Evolutionary conservation across 179 eudicot species (phyloP).

Genomic region (Drosera spatulata): DNA sequence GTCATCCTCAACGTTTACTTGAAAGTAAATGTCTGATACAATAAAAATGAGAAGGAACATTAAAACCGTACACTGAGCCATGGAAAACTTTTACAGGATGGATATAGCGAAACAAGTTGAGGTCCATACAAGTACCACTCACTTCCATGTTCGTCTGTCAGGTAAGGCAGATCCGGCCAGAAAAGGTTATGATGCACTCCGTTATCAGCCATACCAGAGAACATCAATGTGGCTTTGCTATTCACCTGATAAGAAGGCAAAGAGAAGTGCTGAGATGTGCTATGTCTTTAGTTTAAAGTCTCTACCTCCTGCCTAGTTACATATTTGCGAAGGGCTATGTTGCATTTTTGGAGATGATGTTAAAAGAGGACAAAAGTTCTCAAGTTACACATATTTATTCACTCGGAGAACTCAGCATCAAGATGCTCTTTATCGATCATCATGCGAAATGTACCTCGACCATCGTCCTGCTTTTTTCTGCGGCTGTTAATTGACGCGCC

Average conservation of each 20-base stretch:
- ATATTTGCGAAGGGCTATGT: too few species aligned
- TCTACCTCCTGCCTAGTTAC: too few species aligned
- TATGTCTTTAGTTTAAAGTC: background rate
- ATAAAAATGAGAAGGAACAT: slow-evolving; percentile 18
- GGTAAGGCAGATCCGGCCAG: slow-evolving; percentile 93
- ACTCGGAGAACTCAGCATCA: too few species aligned
- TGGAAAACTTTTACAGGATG: background rate
- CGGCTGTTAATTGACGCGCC: slow-evolving; percentile 51
- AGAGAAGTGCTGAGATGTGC: background rate
- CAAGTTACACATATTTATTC: too few species aligned
- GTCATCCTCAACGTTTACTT: slow-evolving; percentile 88
- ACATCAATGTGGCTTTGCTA: slow-evolving; percentile 77
- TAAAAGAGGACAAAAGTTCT: too few species aligned
- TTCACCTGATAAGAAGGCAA: slow-evolving; percentile 38
- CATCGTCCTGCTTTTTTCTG: slow-evolving; percentile 71
- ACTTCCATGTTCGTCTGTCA: slow-evolving; percentile 95
- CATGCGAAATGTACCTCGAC: slow-evolving; percentile 47
- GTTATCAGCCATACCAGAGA: slow-evolving; percentile 52
- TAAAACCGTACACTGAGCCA: slow-evolving; percentile 8
- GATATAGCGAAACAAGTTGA: slow-evolving; percentile 2
- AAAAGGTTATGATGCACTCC: slow-evolving; percentile 74
- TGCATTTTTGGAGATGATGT: too few species aligned
- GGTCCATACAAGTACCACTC: slow-evolving; percentile 27
- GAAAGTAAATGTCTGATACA: slow-evolving; percentile 79
- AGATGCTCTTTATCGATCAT: background rate